A percentile compares a stretch with the other conserved stretches of the same genome.
phyloP scores from a whole-genome alignment of 2,329 filamentous ascomycete species.

The Fusarium sterilihyphosum region DNA sequence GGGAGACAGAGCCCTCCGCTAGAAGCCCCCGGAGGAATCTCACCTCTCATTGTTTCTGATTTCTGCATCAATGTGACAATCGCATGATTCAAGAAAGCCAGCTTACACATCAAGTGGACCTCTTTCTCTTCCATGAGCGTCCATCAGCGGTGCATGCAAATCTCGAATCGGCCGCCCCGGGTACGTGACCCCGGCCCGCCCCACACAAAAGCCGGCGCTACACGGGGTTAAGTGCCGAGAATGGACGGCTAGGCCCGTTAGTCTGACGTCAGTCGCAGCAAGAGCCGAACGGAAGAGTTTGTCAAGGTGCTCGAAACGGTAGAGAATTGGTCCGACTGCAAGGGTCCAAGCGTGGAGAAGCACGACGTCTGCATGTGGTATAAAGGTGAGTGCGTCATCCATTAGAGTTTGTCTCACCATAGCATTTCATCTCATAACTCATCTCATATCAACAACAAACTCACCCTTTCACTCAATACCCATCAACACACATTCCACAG shows the following conservation, averaged over 20 bases:
- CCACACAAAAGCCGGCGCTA: constrained; percentile 29
- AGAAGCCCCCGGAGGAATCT: neutral
- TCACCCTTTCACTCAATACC: neutral
- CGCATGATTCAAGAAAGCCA: neutral
- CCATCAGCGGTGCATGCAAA: neutral
- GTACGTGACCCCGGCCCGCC: constrained; percentile 3
- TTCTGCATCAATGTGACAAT: neutral
- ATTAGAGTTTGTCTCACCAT: neutral
- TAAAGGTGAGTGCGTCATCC: constrained; percentile 21
- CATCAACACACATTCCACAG: neutral
- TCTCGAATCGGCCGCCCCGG: constrained; percentile 18
- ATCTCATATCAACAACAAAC: neutral
- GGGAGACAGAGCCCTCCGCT: neutral
- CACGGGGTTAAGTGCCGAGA: constrained; percentile 33
- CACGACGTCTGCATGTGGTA: constrained; percentile 1
- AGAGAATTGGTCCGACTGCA: constrained; percentile 23
- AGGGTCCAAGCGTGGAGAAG: constrained; percentile 14
- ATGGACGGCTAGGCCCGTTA: constrained; percentile 29
- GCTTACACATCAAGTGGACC: neutral
- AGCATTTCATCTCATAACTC: neutral
- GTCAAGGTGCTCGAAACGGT: constrained; percentile 26
- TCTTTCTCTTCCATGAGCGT: constrained; percentile 2
- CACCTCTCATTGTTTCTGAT: neutral
- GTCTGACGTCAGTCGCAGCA: constrained; percentile 27
- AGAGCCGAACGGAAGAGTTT: constrained; percentile 22